Base-by-base conservation (phyloP, 176 grass and related monocot genomes). In the Chrysopogon serrulatus region DNA sequence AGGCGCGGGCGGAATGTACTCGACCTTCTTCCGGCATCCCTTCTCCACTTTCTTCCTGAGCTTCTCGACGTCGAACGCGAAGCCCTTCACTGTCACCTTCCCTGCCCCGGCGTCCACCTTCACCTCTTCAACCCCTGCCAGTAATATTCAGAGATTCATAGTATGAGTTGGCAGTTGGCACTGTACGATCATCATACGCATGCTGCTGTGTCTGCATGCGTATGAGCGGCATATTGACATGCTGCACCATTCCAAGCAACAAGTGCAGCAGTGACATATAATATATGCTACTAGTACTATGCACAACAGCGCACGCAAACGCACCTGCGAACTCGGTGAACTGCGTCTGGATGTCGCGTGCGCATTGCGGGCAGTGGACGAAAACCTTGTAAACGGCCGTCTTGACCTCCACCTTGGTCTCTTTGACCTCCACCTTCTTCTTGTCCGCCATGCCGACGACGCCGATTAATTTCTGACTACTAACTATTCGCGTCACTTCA, bases 41-140 rank as follows among this genome's bases (percentile, higher is more conserved):
- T 78, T 89, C 73, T 92, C 78, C 1, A 93, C 87, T 28, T 90
- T 88, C n/a, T 28, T 61, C 78, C 87, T 83, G 45, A 99, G 83
- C 79, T 94, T 94, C 73, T 85, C 65, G 19, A 73, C 39, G 30
- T 99, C 96, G 79, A 94, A 91, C 21, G 60, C 81, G 68, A 79
- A 28, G n/a, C 93, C 91, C 77, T 85, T 95, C 30, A 95, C 93
- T 0, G 78, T 92, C 5, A 96, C 91, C 81, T 89, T 92, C 44
- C 91, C 93, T 0, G 68, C 85, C 45, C 49, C 84, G 0, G 74
- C 83, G 28, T 94, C 81, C 61, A 96, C 23, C 42, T 94, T 92
- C 77, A 99, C 96, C 86, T 99, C 92, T 7, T 75, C 73, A 44
- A 99, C 85, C 47, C 96, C 93, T 99, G 82, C 79, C 44, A 27